phyloP scores from a whole-genome alignment of 805 yeast genomes.

The Wickerhamomyces chaumierensis region DNA sequence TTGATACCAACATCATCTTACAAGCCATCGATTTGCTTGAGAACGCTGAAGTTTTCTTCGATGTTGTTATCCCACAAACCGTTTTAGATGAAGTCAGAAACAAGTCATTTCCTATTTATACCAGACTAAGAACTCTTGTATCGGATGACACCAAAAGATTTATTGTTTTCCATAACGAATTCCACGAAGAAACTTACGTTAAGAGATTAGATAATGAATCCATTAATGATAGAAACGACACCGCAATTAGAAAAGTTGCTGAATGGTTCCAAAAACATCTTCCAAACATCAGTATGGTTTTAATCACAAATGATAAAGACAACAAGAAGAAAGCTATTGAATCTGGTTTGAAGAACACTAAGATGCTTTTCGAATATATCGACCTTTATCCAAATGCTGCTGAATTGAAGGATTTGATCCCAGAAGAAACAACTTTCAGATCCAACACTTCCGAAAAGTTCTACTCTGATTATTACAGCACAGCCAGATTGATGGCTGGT shows the following conservation, averaged over 20 bases:
- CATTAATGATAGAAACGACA: conserved; percentile 82
- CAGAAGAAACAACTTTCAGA: conserved; percentile 29
- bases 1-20: conserved; percentile 83
- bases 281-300: conserved; percentile 33
- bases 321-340: conserved; percentile 45
- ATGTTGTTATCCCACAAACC: conserved; percentile 90
- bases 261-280: conserved; percentile 67
- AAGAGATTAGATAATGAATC: conserved; percentile 51
- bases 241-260: conserved; percentile 73
- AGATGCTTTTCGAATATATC: conserved; percentile 59
- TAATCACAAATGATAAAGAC: conserved; percentile 69
- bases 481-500: conserved; percentile 84
- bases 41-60: conserved; percentile 62
- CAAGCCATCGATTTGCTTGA: conserved; percentile 88
- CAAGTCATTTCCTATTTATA: conserved; percentile 77
- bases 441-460: conserved; percentile 19
- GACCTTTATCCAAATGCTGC: conserved; percentile 57
- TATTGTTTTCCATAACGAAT: conserved; percentile 89
- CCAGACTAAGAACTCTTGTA: conserved; percentile 67
- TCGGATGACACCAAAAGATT: conserved; percentile 72
- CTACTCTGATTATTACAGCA: conserved; percentile 70
- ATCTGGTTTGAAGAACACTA: conserved; percentile 39
- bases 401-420: conserved; percentile 71
- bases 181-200: conserved; percentile 58
- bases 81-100: conserved; percentile 89